Percentiles rank a stretch among this genome's conserved stretches.
Evolutionary conservation across 2,329 filamentous ascomycete species (phyloP).

Genomic region (Sclerotinia sclerotiorum): DNA sequence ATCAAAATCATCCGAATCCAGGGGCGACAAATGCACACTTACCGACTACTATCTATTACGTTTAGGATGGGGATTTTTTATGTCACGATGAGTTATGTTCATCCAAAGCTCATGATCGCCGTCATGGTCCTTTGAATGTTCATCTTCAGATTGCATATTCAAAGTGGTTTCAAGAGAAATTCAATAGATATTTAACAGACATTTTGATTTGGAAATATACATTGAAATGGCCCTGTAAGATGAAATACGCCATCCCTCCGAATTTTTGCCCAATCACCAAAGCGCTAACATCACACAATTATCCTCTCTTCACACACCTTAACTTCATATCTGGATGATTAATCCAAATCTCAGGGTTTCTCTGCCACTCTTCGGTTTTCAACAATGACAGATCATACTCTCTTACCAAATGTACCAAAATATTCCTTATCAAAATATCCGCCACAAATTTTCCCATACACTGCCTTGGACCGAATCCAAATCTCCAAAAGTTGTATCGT

Average conservation of each 20-base stretch:
- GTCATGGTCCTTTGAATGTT: background rate
- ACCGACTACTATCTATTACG: background rate
- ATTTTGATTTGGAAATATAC: background rate
- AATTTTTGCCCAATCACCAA: background rate
- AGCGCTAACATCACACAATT: background rate
- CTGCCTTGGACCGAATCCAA: slow-evolving; percentile 47
- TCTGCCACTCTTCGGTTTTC: slow-evolving; percentile 17
- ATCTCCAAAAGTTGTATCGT: slow-evolving; percentile 47
- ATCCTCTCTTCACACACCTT: slow-evolving; percentile 19
- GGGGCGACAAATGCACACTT: background rate
- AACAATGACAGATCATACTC: slow-evolving; percentile 5
- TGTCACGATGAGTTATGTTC: background rate
- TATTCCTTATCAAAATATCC: slow-evolving; percentile 41
- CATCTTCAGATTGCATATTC: background rate
- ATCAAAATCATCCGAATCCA: background rate
- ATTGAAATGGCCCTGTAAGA: background rate
- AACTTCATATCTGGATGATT: slow-evolving; percentile 22
- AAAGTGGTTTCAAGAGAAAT: background rate
- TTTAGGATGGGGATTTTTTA: background rate
- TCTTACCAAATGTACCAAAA: slow-evolving; percentile 23
- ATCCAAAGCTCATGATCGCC: background rate
- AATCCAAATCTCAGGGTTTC: slow-evolving; percentile 20
- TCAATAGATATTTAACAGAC: background rate
- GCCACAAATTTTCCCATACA: slow-evolving; percentile 47
- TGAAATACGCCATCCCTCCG: background rate